These are phyloP conservation scores for Viola odorata DNA, from an alignment of 345 rosid genomes.

Conservation along the genomic window DNA sequence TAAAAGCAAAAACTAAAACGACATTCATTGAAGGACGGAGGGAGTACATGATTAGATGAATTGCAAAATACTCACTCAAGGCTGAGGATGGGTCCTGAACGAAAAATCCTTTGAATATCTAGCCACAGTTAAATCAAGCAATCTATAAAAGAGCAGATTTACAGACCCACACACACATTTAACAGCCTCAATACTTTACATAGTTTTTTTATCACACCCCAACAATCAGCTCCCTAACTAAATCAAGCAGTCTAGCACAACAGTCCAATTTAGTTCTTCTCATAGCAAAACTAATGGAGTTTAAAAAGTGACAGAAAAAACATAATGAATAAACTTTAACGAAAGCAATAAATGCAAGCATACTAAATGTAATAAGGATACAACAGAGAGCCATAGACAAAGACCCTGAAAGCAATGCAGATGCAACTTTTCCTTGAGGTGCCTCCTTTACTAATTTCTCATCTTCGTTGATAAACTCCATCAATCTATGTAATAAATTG, in stretches of 20 bases:
- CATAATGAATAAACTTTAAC: neutral
- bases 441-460: constrained; percentile 49
- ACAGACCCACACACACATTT: neutral
- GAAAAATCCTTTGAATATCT: constrained; percentile 85
- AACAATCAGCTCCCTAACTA: too few species aligned
- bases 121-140: constrained; percentile 39
- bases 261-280: too few species aligned
- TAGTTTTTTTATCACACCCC: too few species aligned
- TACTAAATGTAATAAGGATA: too few species aligned
- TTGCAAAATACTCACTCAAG: constrained; percentile 79
- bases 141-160: neutral
- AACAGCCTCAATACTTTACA: too few species aligned
- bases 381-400: constrained; percentile 96
- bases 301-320: too few species aligned
- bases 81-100: constrained; percentile 84
- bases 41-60: too few species aligned
- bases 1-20: too few species aligned
- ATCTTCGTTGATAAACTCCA: constrained; percentile 56
- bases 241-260: too few species aligned
- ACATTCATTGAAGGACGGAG: too few species aligned
- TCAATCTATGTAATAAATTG: constrained; percentile 54
- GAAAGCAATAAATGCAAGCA: too few species aligned
- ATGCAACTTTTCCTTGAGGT: constrained; percentile 38
- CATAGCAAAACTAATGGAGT: too few species aligned
- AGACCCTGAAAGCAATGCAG: constrained; percentile 79